Conservation (phyloP, 257 asterid genomes). For the Solanum pennellii region DNA sequence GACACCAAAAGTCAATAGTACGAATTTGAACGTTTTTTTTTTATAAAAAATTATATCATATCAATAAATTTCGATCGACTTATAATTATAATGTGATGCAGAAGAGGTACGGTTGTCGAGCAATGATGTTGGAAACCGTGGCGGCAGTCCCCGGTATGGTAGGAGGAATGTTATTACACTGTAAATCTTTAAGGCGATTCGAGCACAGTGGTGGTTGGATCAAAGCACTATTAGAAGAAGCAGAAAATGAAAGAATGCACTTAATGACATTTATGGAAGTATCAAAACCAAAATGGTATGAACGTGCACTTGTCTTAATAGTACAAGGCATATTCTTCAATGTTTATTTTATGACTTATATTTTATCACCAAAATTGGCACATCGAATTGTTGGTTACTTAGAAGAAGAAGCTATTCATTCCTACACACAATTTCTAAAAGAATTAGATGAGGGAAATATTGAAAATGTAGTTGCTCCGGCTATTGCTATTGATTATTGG, state of each 20-base stretch:
- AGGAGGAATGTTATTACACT: constrained; percentile 54
- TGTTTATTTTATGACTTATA: constrained; percentile 43
- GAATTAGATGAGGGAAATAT: constrained; percentile 60
- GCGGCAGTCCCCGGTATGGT: constrained; percentile 75
- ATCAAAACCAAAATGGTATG: constrained; percentile 52
- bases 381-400: constrained; percentile 63
- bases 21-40: not conserved
- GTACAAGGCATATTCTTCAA: constrained; percentile 71
- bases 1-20: not conserved
- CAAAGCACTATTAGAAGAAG: constrained; percentile 55
- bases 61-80: not conserved
- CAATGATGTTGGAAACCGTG: constrained; percentile 65
- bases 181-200: constrained; percentile 42
- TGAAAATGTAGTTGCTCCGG: constrained; percentile 72
- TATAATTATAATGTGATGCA: not conserved
- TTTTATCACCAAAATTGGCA: constrained; percentile 51
- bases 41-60: not conserved
- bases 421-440: constrained; percentile 42
- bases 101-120: constrained; percentile 59
- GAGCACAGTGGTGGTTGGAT: constrained; percentile 67
- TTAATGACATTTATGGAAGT: constrained; percentile 71
- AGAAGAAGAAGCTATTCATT: constrained; percentile 65
- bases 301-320: constrained; percentile 42
- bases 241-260: constrained; percentile 68
- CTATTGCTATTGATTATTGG: constrained; percentile 87